Evolutionary conservation across 176 grass and related monocot species (phyloP).

Genomic region (Aegilops speltoides): DNA sequence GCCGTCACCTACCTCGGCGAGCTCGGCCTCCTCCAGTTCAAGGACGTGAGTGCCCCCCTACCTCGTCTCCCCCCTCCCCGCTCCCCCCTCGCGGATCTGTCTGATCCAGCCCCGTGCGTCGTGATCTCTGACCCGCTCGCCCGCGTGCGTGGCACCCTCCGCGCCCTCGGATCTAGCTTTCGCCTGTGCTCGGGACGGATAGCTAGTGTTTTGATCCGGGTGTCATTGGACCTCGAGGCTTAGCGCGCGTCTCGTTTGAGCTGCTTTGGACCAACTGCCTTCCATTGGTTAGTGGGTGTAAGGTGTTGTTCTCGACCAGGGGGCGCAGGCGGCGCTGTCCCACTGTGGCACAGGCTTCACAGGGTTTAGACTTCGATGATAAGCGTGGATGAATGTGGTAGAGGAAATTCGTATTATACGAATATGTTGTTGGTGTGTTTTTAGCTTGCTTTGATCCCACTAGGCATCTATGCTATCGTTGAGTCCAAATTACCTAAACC

Average conservation of each 20-base stretch:
- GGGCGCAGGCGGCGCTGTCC: background rate
- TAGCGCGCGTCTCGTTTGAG: conserved; percentile 19
- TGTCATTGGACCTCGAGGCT: conserved; percentile 25
- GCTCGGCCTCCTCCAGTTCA: conserved; percentile 96
- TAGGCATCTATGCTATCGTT: background rate
- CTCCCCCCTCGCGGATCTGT: conserved; percentile 22
- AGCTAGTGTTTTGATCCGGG: conserved; percentile 1
- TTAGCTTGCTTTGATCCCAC: conserved; percentile 27
- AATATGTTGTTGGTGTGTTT: background rate
- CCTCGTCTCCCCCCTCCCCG: background rate
- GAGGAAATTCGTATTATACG: background rate
- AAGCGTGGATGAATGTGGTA: background rate
- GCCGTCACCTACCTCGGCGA: conserved; percentile 96
- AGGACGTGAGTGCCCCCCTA: conserved; percentile 71
- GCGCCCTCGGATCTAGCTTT: conserved; percentile 36
- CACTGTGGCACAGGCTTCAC: background rate
- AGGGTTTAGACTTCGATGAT: background rate
- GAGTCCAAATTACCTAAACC: background rate
- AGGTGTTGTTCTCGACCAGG: background rate
- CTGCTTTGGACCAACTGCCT: background rate
- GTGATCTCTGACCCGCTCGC: conserved; percentile 12
- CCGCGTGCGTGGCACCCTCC: background rate
- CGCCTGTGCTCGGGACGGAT: background rate
- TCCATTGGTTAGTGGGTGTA: conserved; percentile 3
- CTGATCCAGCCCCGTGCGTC: conserved; percentile 24